Base-by-base conservation (phyloP, 148 eudicot genomes). In the Chenopodium berlandieri region DNA sequence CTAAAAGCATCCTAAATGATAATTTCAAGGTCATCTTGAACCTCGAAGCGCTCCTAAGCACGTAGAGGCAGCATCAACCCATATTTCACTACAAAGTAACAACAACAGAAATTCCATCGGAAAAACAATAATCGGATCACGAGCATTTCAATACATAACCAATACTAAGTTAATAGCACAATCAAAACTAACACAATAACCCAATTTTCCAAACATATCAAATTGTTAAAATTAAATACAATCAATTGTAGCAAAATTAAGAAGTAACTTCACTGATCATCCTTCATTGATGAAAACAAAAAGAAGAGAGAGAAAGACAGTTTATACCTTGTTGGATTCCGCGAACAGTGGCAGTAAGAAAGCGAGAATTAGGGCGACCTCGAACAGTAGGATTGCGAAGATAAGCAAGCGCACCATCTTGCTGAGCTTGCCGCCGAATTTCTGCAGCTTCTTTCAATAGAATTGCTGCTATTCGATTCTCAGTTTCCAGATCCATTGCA, bases 361-460 rank as follows among this genome's bases (percentile, higher is more conserved):
- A 95, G 10, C 99, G 97, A 11, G 97, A 93, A 91, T 95, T 95
- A 47, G 99, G 98, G 68, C 97, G 91, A 77, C 90, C 89, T 80
- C 99, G 87, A 46, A 86, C 88, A 3, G 87, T 86, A 16, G 97
- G 94, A 84, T 86, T 81, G 82, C 89, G 90, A 68, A 93, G 93
- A 89, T 95, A 95, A 69, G 89, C 97, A 86, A 88, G 86, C 46
- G 85, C 91, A 27, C 97, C 99, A 60, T 95, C 99, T 80, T 86
- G 83, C 79, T 94, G 92, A 85, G 97, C 94, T 87, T 93, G 90
- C 40, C 92, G 87, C 71, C 94, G 91, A 85, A 95, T 82, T 85
- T 95, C 99, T 8, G 93, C 93, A 32, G 99, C 99, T 81, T 95
- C 97, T 82, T 89, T 92, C 88, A 95, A 78, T 30, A 95, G 90